A percentile compares a stretch with the other conserved stretches of the same genome.
Evolutionary conservation across 257 asterid genomes (phyloP).

Genomic region (Solanum sparsipilum): DNA sequence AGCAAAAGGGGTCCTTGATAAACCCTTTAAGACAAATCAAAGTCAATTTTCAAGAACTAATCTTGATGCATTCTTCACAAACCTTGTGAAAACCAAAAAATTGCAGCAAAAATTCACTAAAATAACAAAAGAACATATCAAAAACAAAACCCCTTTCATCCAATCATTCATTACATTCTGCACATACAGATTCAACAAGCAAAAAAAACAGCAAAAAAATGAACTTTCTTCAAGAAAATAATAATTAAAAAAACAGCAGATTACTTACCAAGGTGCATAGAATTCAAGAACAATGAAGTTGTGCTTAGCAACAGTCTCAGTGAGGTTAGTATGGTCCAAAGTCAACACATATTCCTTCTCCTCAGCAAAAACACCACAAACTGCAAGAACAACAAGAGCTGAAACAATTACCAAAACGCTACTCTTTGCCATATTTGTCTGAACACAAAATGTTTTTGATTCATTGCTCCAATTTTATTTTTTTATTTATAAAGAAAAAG

Average conservation of each 20-base stretch:
- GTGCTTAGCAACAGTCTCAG: constrained; percentile 35
- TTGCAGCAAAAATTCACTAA: background rate
- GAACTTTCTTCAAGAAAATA: background rate
- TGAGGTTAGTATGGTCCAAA: constrained; percentile 58
- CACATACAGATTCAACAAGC: background rate
- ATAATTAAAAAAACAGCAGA: background rate
- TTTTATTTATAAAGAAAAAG: background rate
- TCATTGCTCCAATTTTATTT: background rate
- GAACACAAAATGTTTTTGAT: background rate
- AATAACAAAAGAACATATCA: background rate
- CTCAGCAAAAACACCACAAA: constrained; percentile 12
- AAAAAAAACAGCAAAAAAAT: background rate
- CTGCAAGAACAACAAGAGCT: constrained; percentile 13
- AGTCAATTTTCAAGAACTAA: background rate
- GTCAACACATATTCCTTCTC: constrained; percentile 55
- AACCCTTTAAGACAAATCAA: background rate
- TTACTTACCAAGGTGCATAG: constrained; percentile 63
- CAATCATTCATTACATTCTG: background rate
- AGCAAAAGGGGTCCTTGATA: background rate
- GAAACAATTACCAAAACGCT: constrained; percentile 7
- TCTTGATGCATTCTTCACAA: background rate
- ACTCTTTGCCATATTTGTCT: background rate
- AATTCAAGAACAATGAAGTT: constrained; percentile 60
- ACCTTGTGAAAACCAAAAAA: background rate
- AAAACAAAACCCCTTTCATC: background rate